These are phyloP conservation scores for Balansia obtecta DNA, from an alignment of 2,329 filamentous ascomycete genomes.

Conservation along the genomic window DNA sequence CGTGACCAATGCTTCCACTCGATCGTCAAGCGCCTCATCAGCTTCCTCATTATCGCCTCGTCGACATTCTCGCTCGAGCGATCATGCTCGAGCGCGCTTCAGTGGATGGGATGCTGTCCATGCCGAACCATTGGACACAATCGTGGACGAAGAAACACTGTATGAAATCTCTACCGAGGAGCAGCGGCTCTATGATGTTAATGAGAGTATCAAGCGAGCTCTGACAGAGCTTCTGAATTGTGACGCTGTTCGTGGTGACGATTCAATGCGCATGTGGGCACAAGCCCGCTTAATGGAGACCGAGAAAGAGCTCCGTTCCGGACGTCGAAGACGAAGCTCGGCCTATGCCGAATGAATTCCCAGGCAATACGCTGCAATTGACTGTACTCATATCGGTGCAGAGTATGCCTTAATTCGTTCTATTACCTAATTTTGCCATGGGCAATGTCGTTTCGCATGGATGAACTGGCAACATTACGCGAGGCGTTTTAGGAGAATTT, in stretches of 20 bases:
- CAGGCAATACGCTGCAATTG: not conserved
- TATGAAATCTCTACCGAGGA: constrained; percentile 39
- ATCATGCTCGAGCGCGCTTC: constrained; percentile 17
- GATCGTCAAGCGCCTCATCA: constrained; percentile 45
- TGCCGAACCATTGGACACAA: constrained; percentile 23
- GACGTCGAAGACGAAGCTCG: constrained; percentile 35
- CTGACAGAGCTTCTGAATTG: constrained; percentile 51
- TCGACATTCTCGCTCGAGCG: constrained; percentile 24
- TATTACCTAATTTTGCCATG: constrained; percentile 1
- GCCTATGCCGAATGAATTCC: constrained; percentile 15
- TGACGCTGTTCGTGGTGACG: constrained; percentile 38
- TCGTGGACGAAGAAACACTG: constrained; percentile 34
- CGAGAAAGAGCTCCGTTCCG: constrained; percentile 43
- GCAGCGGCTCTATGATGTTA: constrained; percentile 41
- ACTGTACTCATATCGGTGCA: not conserved
- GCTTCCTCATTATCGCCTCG: constrained; percentile 38
- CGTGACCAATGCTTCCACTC: constrained; percentile 22
- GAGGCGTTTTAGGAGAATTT: not conserved
- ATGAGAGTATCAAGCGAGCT: constrained; percentile 48
- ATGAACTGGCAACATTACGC: not conserved
- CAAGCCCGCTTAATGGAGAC: constrained; percentile 48
- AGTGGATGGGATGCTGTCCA: constrained; percentile 21
- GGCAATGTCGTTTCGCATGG: not conserved
- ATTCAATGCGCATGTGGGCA: constrained; percentile 43
- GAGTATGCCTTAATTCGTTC: not conserved